Evolutionary conservation across 345 rosid genomes (phyloP).

Genomic region (Microcos paniculata): DNA sequence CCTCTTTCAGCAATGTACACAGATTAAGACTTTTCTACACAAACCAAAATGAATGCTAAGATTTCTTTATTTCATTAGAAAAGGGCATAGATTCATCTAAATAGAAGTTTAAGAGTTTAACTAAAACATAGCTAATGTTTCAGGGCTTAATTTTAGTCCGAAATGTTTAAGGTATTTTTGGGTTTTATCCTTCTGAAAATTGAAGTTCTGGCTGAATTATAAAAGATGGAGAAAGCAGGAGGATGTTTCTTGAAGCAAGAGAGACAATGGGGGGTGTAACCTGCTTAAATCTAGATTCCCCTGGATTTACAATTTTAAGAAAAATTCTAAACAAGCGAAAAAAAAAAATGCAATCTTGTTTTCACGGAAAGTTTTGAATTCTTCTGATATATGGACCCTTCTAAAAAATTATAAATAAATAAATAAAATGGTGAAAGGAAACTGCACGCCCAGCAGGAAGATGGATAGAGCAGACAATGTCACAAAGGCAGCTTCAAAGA

Average conservation of each 20-base stretch:
- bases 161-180: neutral
- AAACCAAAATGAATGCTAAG: neutral
- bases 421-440: too few species aligned
- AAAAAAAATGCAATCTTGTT: neutral
- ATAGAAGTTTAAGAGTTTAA: neutral
- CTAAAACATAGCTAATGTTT: neutral
- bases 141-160: neutral
- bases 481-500: too few species aligned
- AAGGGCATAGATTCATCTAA: neutral
- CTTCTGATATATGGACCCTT: too few species aligned
- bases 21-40: neutral
- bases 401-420: too few species aligned
- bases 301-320: neutral
- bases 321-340: neutral
- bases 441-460: too few species aligned
- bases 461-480: too few species aligned
- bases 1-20: neutral
- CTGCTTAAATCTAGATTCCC: neutral
- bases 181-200: slow-evolving; percentile 6
- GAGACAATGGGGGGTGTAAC: neutral
- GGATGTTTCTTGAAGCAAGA: neutral
- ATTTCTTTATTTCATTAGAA: neutral
- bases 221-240: neutral
- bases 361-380: too few species aligned
- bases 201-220: neutral